Conservation (phyloP, 1,284 basidiomycete species). For the Leccinum fallax region DNA sequence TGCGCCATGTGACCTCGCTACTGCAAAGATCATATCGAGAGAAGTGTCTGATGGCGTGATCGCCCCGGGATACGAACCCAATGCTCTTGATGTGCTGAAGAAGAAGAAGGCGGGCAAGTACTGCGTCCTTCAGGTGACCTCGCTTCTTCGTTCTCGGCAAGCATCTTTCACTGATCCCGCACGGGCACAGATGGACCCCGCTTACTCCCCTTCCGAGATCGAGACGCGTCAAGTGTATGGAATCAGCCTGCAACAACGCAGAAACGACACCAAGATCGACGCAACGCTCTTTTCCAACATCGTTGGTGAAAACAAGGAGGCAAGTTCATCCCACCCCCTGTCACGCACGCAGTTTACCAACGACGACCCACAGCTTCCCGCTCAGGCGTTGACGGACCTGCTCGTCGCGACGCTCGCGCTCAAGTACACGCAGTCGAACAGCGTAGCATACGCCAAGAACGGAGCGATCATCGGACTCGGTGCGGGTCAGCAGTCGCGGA, state of each 20-base stretch:
- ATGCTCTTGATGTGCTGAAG: conserved; percentile 87
- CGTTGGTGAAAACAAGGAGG: conserved; percentile 87
- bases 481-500: conserved; percentile 97
- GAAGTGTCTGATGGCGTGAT: conserved; percentile 99
- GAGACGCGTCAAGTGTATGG: conserved; percentile 98
- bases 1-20: conserved; percentile 89
- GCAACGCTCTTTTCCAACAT: conserved; percentile 83
- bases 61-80: conserved; percentile 88
- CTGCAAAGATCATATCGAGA: conserved; percentile 94
- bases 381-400: conserved; percentile 78
- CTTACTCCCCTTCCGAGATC: conserved; percentile 72
- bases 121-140: conserved; percentile 87
- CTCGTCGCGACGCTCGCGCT: conserved; percentile 95
- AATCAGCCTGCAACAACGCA: conserved; percentile 86
- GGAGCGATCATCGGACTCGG: conserved; percentile 96
- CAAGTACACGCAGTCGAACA: conserved; percentile 99
- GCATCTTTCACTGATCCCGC: not conserved
- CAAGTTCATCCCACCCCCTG: conserved; percentile 27
- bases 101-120: conserved; percentile 99
- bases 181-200: conserved; percentile 76
- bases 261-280: conserved; percentile 93
- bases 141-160: not conserved
- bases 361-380: conserved; percentile 57
- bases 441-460: conserved; percentile 93
- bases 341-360: not conserved